Percentiles rank a stretch among this genome's conserved stretches.
Evolutionary conservation across 2,329 filamentous ascomycete species (phyloP).

Genomic region (Phaeosphaeria sp.): DNA sequence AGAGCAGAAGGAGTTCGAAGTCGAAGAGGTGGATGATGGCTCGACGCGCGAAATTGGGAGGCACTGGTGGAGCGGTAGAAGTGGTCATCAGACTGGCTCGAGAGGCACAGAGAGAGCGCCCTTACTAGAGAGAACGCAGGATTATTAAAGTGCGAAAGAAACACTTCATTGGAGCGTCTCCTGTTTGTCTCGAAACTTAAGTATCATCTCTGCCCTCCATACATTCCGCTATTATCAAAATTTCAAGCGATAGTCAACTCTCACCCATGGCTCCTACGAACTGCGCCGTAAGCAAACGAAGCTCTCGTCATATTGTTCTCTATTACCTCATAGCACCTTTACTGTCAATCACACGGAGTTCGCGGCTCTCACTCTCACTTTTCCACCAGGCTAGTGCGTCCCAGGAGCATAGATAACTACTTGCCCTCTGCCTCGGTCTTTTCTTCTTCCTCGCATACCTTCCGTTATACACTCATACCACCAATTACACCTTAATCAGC

Average conservation of each 20-base stretch:
- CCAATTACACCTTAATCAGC: background rate
- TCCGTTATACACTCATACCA: too few relatives aligned
- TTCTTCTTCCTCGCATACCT: background rate
- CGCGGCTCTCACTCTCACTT: background rate
- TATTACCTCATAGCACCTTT: background rate
- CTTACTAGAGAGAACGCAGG: slow-evolving; percentile 18
- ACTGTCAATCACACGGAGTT: background rate
- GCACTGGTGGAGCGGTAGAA: slow-evolving; percentile 25
- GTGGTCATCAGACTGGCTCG: slow-evolving; percentile 3
- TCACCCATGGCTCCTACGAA: background rate
- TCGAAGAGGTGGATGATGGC: slow-evolving; percentile 35
- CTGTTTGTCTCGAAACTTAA: too few relatives aligned
- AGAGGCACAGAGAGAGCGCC: slow-evolving; percentile 25
- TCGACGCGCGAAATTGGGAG: slow-evolving; percentile 26
- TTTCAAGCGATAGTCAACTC: background rate
- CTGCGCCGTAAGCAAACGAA: background rate
- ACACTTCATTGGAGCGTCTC: too few relatives aligned
- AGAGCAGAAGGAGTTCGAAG: slow-evolving; percentile 28
- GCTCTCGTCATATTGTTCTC: background rate
- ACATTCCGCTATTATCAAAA: background rate
- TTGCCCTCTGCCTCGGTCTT: background rate
- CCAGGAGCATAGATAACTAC: background rate
- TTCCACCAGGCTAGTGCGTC: background rate
- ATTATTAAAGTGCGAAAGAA: background rate
- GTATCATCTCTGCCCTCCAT: too few relatives aligned